Conservation (phyloP, 2,329 filamentous ascomycete genomes). For the Metarhizium robertsii region DNA sequence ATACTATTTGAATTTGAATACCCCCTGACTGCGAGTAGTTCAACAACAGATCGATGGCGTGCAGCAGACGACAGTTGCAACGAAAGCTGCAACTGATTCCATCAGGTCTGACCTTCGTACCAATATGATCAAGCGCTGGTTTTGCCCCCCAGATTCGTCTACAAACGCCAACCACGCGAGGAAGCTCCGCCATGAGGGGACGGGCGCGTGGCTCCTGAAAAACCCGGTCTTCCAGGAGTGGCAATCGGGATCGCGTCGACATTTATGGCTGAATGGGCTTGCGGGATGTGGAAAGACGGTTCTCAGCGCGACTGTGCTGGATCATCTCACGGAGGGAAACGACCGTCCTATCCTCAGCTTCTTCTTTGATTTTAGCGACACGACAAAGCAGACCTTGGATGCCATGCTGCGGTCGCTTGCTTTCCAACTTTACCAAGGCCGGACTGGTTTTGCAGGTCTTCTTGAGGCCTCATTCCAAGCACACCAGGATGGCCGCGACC, state of each 20-base stretch:
- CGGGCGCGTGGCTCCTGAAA: slow-evolving; percentile 10
- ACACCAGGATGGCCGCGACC: slow-evolving; percentile 1
- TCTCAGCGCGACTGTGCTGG: slow-evolving; percentile 8
- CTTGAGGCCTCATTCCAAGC: neutral
- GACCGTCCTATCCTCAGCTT: slow-evolving; percentile 4
- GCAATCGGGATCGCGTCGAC: slow-evolving; percentile 7
- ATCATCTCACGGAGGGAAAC: slow-evolving; percentile 2
- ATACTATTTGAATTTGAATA: slow-evolving; percentile 3
- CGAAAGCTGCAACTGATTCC: slow-evolving; percentile 4
- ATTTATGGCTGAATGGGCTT: slow-evolving; percentile 12
- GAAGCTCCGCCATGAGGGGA: slow-evolving; percentile 3
- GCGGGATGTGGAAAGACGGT: slow-evolving; percentile 14
- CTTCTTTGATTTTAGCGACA: slow-evolving; percentile 15
- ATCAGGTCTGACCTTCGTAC: neutral
- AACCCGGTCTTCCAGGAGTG: slow-evolving; percentile 7
- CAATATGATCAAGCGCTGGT: slow-evolving; percentile 8
- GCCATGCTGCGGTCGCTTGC: slow-evolving; percentile 9
- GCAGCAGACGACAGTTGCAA: slow-evolving; percentile 3
- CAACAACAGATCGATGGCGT: slow-evolving; percentile 1
- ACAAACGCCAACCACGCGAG: slow-evolving; percentile 8
- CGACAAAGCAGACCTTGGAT: slow-evolving; percentile 10
- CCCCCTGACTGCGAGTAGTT: slow-evolving; percentile 1
- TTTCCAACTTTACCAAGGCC: slow-evolving; percentile 12
- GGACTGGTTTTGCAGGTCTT: slow-evolving; percentile 1
- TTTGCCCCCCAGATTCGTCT: slow-evolving; percentile 6